Evolutionary conservation across 2,329 filamentous ascomycete species (phyloP).

Genomic region (Aspergillus caelatus): DNA sequence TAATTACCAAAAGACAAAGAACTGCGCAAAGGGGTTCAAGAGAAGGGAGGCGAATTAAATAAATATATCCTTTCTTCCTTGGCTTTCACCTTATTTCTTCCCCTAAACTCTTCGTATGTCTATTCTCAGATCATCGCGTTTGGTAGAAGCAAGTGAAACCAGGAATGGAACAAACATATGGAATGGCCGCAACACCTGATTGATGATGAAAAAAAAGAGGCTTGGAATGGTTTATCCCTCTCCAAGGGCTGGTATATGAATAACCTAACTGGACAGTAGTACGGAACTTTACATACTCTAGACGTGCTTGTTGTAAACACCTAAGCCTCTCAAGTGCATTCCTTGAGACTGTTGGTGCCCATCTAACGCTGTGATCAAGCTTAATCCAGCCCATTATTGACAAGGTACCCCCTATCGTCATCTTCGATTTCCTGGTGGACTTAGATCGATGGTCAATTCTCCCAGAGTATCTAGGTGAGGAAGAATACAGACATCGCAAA

Average conservation of each 20-base stretch:
- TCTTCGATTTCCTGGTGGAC: background rate
- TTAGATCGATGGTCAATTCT: constrained; percentile 1
- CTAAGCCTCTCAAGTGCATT: constrained; percentile 13
- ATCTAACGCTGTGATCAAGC: constrained; percentile 9
- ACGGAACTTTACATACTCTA: constrained; percentile 15
- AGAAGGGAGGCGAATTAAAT: background rate
- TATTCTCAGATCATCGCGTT: background rate
- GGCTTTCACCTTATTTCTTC: background rate
- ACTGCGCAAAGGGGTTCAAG: background rate
- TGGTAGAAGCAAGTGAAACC: constrained; percentile 4
- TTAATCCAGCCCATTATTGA: constrained; percentile 8
- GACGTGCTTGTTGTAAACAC: constrained; percentile 10
- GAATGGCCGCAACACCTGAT: background rate
- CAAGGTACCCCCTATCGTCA: constrained; percentile 7
- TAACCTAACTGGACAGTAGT: constrained; percentile 2
- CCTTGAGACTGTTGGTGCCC: constrained; percentile 10
- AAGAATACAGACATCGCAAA: background rate
- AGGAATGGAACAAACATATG: background rate
- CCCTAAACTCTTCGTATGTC: background rate
- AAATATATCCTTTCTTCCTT: background rate
- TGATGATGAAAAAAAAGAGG: background rate
- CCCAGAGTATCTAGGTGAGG: background rate
- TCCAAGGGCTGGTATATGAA: background rate
- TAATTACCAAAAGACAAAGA: constrained; percentile 3
- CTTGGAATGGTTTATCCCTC: background rate